These are phyloP conservation scores for Plasmodium cynomolgi DNA, from an alignment of 169 alveolate species.

Conservation along the genomic window DNA sequence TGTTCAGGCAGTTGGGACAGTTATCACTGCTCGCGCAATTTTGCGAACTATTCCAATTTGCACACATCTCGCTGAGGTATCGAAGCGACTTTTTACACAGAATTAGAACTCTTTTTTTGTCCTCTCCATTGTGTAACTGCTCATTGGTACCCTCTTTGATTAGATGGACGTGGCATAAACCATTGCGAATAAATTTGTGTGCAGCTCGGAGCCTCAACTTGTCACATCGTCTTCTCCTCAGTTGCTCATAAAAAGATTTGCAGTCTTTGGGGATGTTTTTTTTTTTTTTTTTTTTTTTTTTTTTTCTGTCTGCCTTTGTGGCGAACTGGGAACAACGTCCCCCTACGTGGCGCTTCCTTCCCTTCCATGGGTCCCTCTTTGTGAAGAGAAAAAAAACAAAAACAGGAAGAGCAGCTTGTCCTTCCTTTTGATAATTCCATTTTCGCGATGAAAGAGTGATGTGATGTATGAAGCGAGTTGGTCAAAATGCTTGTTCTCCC, in stretches of 20 bases:
- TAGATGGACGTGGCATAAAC: constrained; percentile 30
- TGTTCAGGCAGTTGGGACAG: not conserved
- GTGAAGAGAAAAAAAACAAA: constrained; percentile 48
- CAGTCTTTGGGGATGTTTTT: not conserved
- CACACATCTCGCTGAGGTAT: constrained; percentile 18
- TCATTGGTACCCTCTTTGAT: constrained; percentile 3
- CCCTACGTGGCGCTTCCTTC: not conserved
- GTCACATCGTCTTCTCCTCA: not conserved
- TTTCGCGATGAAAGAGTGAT: constrained; percentile 40
- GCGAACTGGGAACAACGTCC: not conserved
- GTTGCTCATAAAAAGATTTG: not conserved
- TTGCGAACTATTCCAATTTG: not conserved
- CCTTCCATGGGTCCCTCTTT: not conserved
- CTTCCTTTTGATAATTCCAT: constrained; percentile 42
- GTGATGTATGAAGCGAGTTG: not conserved
- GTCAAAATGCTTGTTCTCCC: constrained; percentile 6
- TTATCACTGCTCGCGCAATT: not conserved
- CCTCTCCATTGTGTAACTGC: not conserved
- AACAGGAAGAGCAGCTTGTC: constrained; percentile 44
- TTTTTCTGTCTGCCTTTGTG: not conserved
- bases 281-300: constrained; percentile 33
- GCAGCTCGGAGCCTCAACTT: not conserved
- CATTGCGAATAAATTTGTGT: constrained; percentile 9
- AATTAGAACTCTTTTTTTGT: constrained; percentile 15
- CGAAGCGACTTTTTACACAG: constrained; percentile 37